These are phyloP conservation scores for Furcasterigmium furcatum DNA, from an alignment of 2,329 filamentous ascomycete species.

Conservation along the genomic window DNA sequence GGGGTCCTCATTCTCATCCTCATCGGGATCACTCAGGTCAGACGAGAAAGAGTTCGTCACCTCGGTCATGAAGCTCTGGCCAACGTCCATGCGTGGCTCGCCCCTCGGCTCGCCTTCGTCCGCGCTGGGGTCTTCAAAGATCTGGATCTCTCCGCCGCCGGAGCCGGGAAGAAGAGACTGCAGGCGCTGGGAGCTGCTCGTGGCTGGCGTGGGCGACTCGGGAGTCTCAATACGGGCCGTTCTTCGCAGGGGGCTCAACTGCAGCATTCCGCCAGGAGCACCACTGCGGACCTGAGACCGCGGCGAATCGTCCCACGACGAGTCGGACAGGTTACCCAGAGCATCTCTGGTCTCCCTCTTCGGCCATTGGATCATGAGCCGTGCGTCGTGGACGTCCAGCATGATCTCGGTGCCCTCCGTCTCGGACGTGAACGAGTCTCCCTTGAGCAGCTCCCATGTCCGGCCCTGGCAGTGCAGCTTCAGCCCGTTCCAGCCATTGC, in stretches of 20 bases:
- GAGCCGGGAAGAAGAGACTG: constrained; percentile 36
- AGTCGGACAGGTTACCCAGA: constrained; percentile 56
- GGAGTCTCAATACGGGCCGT: constrained; percentile 65
- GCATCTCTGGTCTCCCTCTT: constrained; percentile 47
- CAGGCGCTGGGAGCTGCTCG: constrained; percentile 38
- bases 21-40: constrained; percentile 50
- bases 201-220: constrained; percentile 56
- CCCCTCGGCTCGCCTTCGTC: constrained; percentile 38
- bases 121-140: constrained; percentile 16
- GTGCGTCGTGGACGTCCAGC: constrained; percentile 89
- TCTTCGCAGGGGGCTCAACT: constrained; percentile 59
- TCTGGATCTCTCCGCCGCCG: constrained; percentile 12
- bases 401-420: constrained; percentile 88
- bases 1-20: constrained; percentile 70
- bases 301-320: constrained; percentile 67
- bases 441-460: constrained; percentile 82
- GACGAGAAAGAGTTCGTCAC: constrained; percentile 52
- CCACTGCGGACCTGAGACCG: constrained; percentile 29
- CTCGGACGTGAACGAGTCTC: constrained; percentile 85
- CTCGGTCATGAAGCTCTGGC: constrained; percentile 48
- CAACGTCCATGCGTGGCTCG: constrained; percentile 20
- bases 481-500: constrained; percentile 92
- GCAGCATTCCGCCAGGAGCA: constrained; percentile 36
- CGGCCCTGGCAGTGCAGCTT: constrained; percentile 89
- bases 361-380: constrained; percentile 89